phyloP scores from a whole-genome alignment of 768 basidiomycete genomes.

The Mrakia blollopis region DNA sequence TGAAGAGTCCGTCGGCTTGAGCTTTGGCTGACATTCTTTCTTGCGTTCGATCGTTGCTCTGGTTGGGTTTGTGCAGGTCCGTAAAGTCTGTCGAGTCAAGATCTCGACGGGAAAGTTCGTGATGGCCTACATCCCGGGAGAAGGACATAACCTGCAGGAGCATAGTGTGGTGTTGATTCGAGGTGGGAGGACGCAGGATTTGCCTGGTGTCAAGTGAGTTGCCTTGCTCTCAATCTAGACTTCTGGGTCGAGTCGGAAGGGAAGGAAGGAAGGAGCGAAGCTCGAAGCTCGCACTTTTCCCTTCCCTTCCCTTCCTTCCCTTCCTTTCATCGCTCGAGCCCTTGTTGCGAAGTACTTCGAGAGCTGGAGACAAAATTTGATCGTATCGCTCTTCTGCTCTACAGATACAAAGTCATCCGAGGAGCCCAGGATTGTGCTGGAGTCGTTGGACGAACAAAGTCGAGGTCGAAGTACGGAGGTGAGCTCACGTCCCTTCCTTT shows the following conservation, averaged over 20 bases:
- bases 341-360: too few relatives aligned
- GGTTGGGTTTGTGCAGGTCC: slow-evolving; percentile 38
- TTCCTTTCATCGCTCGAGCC: too few relatives aligned
- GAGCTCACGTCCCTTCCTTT: background rate
- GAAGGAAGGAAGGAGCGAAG: too few relatives aligned
- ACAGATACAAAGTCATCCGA: slow-evolving; percentile 88
- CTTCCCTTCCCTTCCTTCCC: background rate
- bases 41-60: background rate
- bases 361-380: too few relatives aligned
- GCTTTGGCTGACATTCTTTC: background rate
- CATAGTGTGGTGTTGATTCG: slow-evolving; percentile 92
- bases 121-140: slow-evolving; percentile 92
- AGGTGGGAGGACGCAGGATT: slow-evolving; percentile 93
- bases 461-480: slow-evolving; percentile 92
- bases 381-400: background rate
- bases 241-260: background rate
- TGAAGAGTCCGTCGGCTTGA: background rate
- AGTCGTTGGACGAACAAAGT: slow-evolving; percentile 72
- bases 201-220: slow-evolving; percentile 93
- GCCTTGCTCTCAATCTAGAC: background rate
- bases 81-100: slow-evolving; percentile 93
- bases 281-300: background rate
- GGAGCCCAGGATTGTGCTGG: slow-evolving; percentile 87
- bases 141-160: slow-evolving; percentile 96
- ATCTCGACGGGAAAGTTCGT: slow-evolving; percentile 80